Percentiles rank a stretch among this genome's conserved stretches.
These are phyloP conservation scores for Hericium erinaceus DNA, from an alignment of 768 basidiomycete genomes.

Conservation along the genomic window DNA sequence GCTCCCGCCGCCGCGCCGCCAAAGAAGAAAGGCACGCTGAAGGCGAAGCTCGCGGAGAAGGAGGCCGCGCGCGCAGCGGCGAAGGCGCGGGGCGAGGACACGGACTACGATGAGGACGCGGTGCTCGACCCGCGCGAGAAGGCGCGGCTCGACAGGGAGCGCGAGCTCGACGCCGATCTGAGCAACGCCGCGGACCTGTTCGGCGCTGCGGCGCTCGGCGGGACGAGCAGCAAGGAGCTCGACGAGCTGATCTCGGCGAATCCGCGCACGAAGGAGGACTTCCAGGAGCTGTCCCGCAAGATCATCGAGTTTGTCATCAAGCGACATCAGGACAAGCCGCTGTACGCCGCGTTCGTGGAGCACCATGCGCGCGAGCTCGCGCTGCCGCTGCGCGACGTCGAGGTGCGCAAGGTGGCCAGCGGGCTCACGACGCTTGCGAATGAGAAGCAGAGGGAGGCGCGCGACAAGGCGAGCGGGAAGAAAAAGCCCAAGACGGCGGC, in stretches of 20 bases:
- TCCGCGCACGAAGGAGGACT: slow-evolving; percentile 87
- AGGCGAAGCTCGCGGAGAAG: slow-evolving; percentile 88
- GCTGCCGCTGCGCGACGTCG: slow-evolving; percentile 75
- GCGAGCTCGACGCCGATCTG: slow-evolving; percentile 81
- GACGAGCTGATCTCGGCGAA: slow-evolving; percentile 66
- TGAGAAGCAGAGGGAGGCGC: slow-evolving; percentile 89
- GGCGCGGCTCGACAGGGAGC: slow-evolving; percentile 66
- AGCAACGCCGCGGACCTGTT: slow-evolving; percentile 76
- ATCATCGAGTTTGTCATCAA: slow-evolving; percentile 72
- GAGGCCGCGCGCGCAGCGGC: slow-evolving; percentile 62
- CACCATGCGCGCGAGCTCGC: slow-evolving; percentile 72
- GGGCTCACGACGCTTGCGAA: slow-evolving; percentile 82
- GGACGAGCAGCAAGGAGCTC: slow-evolving; percentile 60
- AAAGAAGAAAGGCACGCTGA: slow-evolving; percentile 89
- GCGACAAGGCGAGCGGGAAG: slow-evolving; percentile 81
- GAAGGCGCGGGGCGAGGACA: slow-evolving; percentile 31
- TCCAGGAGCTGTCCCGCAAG: slow-evolving; percentile 58
- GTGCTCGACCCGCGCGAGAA: slow-evolving; percentile 74
- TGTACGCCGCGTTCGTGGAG: slow-evolving; percentile 79
- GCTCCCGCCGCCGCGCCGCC: slow-evolving; percentile 50
- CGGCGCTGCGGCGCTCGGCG: slow-evolving; percentile 58
- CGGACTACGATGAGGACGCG: slow-evolving; percentile 52
- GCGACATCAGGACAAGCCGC: slow-evolving; percentile 71
- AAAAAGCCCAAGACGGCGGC: slow-evolving; percentile 67
- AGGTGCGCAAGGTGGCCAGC: slow-evolving; percentile 83